phyloP scores from a whole-genome alignment of 139 green algal genomes.

The Micractinium conductrix region DNA sequence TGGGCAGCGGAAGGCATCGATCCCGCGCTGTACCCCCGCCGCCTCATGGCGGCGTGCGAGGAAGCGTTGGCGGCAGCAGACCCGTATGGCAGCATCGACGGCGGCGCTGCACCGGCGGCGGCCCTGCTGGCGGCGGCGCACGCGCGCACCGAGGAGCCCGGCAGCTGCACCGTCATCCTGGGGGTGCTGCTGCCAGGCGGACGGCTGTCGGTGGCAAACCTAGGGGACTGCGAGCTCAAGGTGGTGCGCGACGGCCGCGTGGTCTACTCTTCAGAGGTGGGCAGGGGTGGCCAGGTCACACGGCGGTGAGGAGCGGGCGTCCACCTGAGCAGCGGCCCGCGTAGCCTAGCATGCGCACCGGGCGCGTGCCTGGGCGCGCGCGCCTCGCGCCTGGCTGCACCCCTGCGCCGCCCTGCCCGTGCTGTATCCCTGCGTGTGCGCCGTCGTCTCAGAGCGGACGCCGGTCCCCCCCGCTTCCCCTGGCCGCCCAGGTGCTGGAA shows the following conservation, averaged over 20 bases:
- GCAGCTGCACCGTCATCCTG: constrained; percentile 46
- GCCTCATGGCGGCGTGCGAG: constrained; percentile 54
- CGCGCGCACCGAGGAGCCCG: constrained; percentile 34
- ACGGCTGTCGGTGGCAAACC: constrained; percentile 71
- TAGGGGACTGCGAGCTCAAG: constrained; percentile 84
- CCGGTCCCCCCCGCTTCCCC: not conserved
- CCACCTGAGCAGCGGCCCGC: not conserved
- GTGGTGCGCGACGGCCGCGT: constrained; percentile 74
- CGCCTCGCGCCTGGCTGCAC: not conserved
- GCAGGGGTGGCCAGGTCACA: not conserved
- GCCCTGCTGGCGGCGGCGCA: constrained; percentile 47
- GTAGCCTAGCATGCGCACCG: not conserved
- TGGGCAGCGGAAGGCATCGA: constrained; percentile 91
- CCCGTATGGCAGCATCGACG: not conserved
- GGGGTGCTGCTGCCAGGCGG: constrained; percentile 19
- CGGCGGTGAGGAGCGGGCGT: too few relatives aligned
- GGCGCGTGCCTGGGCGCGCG: not conserved
- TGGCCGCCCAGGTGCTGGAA: constrained; percentile 75
- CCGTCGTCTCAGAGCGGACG: too few relatives aligned
- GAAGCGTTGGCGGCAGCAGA: constrained; percentile 4
- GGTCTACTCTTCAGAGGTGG: constrained; percentile 45
- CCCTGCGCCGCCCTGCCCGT: not conserved
- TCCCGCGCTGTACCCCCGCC: constrained; percentile 78
- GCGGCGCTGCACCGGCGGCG: not conserved
- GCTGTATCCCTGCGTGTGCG: too few relatives aligned